phyloP scores from a whole-genome alignment of 2,329 filamentous ascomycete genomes.

The Fusarium lyarnte region DNA sequence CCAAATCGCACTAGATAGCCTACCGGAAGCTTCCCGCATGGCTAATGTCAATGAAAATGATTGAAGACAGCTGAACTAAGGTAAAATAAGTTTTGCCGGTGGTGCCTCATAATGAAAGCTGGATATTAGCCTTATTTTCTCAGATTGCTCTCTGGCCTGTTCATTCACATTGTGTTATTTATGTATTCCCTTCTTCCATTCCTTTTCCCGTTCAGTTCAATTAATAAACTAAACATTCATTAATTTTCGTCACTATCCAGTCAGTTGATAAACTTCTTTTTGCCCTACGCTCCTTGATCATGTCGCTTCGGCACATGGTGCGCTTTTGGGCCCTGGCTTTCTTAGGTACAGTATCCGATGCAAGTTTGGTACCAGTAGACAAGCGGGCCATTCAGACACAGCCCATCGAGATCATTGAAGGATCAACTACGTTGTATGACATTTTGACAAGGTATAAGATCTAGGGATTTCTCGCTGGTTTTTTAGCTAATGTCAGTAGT shows the following conservation, averaged over 20 bases:
- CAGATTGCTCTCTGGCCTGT: neutral
- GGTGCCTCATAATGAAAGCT: neutral
- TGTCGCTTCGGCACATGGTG: neutral
- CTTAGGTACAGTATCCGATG: neutral
- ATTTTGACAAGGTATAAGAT: neutral
- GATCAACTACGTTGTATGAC: neutral
- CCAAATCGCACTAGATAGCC: neutral
- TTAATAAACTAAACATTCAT: fast-evolving
- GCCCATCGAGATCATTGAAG: neutral
- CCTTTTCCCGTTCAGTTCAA: no score
- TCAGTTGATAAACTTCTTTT: no score
- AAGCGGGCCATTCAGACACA: neutral
- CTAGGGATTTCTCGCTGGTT: neutral
- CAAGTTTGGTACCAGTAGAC: neutral
- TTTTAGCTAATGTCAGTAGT: neutral
- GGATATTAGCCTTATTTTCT: no score
- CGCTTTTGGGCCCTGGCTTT: neutral
- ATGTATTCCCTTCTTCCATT: no score
- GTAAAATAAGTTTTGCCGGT: neutral
- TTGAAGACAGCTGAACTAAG: neutral
- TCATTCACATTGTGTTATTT: neutral
- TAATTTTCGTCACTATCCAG: fast-evolving
- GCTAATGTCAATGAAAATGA: neutral
- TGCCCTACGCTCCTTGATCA: fast-evolving
- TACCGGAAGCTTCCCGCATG: neutral